A percentile compares a stretch with the other conserved stretches of the same genome.
Evolutionary conservation across 441 rosid genomes (phyloP).

Genomic region (Eruca vesicaria): DNA sequence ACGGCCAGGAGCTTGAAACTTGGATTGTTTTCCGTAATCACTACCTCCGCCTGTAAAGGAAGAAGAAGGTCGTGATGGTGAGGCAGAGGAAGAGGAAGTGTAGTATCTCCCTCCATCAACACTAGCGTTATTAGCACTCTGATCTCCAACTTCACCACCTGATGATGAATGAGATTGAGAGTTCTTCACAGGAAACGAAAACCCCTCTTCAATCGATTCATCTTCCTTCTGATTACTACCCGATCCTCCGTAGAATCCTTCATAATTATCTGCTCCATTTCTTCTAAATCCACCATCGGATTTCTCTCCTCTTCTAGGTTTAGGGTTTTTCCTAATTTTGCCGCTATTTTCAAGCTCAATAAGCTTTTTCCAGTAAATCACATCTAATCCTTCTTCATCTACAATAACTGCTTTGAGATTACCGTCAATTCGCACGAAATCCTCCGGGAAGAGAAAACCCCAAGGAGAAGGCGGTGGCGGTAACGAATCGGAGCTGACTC

Average conservation of each 20-base stretch:
- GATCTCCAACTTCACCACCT: conserved; percentile 19
- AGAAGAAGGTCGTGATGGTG: too few species aligned
- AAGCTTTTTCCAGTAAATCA: conserved; percentile 73
- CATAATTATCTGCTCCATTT: conserved; percentile 25
- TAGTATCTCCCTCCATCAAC: conserved; percentile 19
- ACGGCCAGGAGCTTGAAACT: conserved; percentile 37
- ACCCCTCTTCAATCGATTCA: conserved; percentile 39
- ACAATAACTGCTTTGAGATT: conserved; percentile 60
- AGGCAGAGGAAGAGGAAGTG: conserved; percentile 21
- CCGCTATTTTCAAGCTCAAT: conserved; percentile 31
- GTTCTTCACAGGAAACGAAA: conserved; percentile 53
- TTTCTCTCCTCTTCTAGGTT: conserved; percentile 31
- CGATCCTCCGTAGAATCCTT: conserved; percentile 11
- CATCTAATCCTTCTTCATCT: conserved; percentile 85
- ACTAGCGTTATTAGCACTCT: background rate
- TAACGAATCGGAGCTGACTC: conserved; percentile 21
- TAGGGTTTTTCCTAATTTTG: conserved; percentile 23
- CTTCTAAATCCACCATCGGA: conserved; percentile 29
- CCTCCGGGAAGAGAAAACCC: conserved; percentile 35
- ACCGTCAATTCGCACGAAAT: conserved; percentile 44
- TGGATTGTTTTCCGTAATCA: conserved; percentile 28
- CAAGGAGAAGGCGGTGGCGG: conserved; percentile 36
- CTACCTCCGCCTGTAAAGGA: conserved; percentile 37
- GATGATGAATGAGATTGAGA: conserved; percentile 3
- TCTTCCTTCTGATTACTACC: conserved; percentile 8